These are phyloP conservation scores for Leucosporidium scottii DNA, from an alignment of 768 basidiomycete species.

Conservation along the genomic window DNA sequence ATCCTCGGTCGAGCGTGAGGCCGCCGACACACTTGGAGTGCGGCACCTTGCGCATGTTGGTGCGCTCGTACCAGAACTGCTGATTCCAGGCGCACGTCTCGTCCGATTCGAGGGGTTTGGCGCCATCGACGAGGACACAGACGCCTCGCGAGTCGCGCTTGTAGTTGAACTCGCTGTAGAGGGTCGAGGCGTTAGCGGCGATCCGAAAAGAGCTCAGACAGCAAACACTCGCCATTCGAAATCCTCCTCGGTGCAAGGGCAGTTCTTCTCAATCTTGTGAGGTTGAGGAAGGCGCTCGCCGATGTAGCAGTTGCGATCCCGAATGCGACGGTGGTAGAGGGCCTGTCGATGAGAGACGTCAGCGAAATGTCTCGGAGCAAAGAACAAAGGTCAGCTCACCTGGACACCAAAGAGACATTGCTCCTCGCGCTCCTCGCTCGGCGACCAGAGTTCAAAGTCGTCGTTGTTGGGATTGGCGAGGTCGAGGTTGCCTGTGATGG, in stretches of 20 bases:
- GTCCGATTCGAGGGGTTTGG: conserved; percentile 54
- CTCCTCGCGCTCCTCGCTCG: conserved; percentile 79
- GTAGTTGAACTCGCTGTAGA: conserved; percentile 82
- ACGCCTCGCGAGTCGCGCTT: conserved; percentile 59
- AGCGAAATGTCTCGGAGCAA: not conserved
- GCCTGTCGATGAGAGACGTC: conserved; percentile 50
- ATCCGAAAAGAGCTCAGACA: not conserved
- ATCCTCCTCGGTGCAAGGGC: conserved; percentile 64
- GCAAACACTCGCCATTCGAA: conserved; percentile 76
- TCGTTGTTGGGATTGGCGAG: conserved; percentile 60
- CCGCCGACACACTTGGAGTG: conserved; percentile 83
- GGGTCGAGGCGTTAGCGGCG: not conserved
- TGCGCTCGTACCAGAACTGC: conserved; percentile 89
- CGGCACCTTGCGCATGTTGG: conserved; percentile 80
- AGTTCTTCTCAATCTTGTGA: conserved; percentile 58
- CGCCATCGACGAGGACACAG: conserved; percentile 71
- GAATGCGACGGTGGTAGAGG: conserved; percentile 78
- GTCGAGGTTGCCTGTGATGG: conserved; percentile 56
- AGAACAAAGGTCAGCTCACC: conserved; percentile 45
- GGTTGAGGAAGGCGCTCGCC: conserved; percentile 58
- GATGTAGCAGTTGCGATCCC: conserved; percentile 73
- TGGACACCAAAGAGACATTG: conserved; percentile 85
- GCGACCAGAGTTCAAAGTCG: conserved; percentile 97
- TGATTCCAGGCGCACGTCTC: conserved; percentile 55
- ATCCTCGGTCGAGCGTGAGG: conserved; percentile 66